Evolutionary conservation across 2,329 filamentous ascomycete species (phyloP).

Genomic region (Colletotrichum graminicola): DNA sequence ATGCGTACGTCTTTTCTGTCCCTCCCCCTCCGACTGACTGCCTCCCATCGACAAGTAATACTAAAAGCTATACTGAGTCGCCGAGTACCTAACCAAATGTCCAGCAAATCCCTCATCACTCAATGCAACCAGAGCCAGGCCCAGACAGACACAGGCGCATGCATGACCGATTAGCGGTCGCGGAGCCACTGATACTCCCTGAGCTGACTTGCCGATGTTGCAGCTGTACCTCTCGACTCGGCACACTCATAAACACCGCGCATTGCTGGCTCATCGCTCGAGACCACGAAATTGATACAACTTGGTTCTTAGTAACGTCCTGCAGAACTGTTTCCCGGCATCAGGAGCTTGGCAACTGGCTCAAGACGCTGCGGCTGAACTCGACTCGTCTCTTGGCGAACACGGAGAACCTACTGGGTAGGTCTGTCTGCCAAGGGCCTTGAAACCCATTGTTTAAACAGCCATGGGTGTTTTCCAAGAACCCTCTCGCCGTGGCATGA

Average conservation of each 20-base stretch:
- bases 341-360: not conserved
- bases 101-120: not conserved
- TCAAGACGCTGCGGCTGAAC: not conserved
- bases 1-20: not conserved
- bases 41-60: not conserved
- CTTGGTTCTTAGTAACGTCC: not conserved
- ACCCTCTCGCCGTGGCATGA: not conserved
- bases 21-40: not conserved
- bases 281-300: not conserved
- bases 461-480: not conserved
- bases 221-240: not conserved
- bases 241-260: not conserved
- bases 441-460: not conserved
- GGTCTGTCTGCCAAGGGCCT: not conserved
- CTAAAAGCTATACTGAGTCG: not conserved
- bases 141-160: conserved; percentile 20
- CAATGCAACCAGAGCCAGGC: conserved; percentile 15
- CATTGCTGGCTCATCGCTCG: not conserved
- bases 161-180: conserved; percentile 3
- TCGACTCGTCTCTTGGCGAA: not conserved
- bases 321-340: not conserved
- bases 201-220: not conserved
- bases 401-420: not conserved
- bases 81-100: not conserved
- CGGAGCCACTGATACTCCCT: not conserved